A percentile compares a stretch with the other conserved stretches of the same genome.
Evolutionary conservation across 805 yeast species (phyloP).

Genomic region (Kodamaea nitidulidarum): DNA sequence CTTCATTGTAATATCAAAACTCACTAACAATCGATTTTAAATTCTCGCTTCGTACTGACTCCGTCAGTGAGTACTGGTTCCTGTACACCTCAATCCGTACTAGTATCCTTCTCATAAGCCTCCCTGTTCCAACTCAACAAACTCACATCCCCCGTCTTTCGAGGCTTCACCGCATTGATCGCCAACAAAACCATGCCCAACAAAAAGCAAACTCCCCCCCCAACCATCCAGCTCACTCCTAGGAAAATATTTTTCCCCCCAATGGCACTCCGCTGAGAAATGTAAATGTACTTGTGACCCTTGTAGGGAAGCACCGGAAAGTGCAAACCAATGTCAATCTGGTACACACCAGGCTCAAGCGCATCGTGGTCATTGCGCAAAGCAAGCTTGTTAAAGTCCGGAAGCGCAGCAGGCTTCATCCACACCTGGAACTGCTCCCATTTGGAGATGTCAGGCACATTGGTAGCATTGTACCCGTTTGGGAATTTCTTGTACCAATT

Average conservation of each 20-base stretch:
- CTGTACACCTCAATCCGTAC: too few relatives aligned
- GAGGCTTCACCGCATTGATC: conserved; percentile 58
- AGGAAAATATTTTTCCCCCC: conserved; percentile 76
- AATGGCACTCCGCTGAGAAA: conserved; percentile 66
- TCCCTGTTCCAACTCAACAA: conserved; percentile 69
- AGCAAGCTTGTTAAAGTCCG: conserved; percentile 46
- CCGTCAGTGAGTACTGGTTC: too few relatives aligned
- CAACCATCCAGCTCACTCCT: conserved; percentile 71
- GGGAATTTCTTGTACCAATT: conserved; percentile 43
- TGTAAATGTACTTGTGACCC: conserved; percentile 63
- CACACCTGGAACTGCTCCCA: conserved; percentile 46
- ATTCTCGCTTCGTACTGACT: too few relatives aligned
- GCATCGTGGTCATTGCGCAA: conserved; percentile 57
- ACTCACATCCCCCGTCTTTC: conserved; percentile 70
- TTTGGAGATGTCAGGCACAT: conserved; percentile 40
- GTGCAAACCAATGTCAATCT: conserved; percentile 64
- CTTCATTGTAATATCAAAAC: too few relatives aligned
- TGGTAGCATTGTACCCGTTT: conserved; percentile 39
- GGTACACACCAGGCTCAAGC: conserved; percentile 56
- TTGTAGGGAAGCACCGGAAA: conserved; percentile 71
- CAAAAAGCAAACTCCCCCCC: conserved; percentile 65
- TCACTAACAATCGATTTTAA: too few relatives aligned
- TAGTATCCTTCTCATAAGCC: conserved; percentile 16
- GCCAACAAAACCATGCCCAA: conserved; percentile 50
- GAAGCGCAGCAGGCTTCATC: conserved; percentile 43